These are phyloP conservation scores for Aspergillus caelatus DNA, from an alignment of 2,329 filamentous ascomycete genomes.

Conservation along the genomic window DNA sequence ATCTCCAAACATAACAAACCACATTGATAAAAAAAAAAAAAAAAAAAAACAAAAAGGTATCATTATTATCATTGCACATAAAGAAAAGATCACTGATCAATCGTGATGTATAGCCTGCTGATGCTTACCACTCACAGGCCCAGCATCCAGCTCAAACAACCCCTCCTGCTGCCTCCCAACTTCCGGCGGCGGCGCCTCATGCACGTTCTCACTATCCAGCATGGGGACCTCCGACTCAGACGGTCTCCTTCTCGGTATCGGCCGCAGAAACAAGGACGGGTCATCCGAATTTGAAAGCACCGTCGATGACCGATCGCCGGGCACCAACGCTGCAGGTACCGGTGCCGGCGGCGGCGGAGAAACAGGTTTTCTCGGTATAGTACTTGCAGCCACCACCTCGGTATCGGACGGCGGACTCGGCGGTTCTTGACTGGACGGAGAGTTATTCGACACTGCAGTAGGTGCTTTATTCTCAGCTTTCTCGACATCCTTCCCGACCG, in stretches of 20 bases:
- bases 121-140: conserved; percentile 18
- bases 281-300: conserved; percentile 1
- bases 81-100: neutral
- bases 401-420: neutral
- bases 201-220: conserved; percentile 26
- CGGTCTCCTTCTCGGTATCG: conserved; percentile 10
- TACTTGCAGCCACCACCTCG: neutral
- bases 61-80: conserved; percentile 2
- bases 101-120: conserved; percentile 23
- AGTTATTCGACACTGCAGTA: neutral
- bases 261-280: conserved; percentile 16
- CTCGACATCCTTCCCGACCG: neutral
- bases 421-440: neutral
- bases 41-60: neutral
- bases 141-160: conserved; percentile 27
- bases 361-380: conserved; percentile 19
- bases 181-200: conserved; percentile 20
- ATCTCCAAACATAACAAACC: neutral
- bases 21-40: neutral
- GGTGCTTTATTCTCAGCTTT: neutral
- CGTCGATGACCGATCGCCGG: conserved; percentile 8
- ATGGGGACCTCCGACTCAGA: conserved; percentile 25
- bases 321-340: conserved; percentile 15
- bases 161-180: conserved; percentile 4
- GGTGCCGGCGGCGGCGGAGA: conserved; percentile 9